A percentile compares a stretch with the other conserved stretches of the same genome.
Evolutionary conservation across 441 rosid species (phyloP).

Genomic region (Gossypium davidsonii): DNA sequence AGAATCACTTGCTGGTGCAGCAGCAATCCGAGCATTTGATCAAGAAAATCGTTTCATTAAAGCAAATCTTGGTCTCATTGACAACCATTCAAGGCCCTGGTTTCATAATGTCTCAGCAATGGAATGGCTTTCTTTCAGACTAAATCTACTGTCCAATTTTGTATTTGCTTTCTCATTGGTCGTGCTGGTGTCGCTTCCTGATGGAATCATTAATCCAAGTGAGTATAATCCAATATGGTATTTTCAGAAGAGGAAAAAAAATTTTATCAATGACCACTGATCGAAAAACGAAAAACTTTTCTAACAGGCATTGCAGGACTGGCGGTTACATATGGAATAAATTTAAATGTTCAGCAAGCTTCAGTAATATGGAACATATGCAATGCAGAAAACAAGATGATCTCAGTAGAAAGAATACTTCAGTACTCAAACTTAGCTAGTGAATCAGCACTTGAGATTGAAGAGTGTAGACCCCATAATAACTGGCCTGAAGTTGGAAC

Average conservation of each 20-base stretch:
- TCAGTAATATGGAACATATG: slow-evolving; percentile 88
- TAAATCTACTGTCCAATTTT: slow-evolving; percentile 80
- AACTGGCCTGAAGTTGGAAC: slow-evolving; percentile 88
- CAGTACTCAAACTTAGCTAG: slow-evolving; percentile 74
- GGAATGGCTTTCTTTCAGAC: slow-evolving; percentile 98
- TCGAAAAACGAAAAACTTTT: not conserved
- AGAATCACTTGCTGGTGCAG: slow-evolving; percentile 90
- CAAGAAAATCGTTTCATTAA: slow-evolving; percentile 62
- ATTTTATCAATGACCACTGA: not conserved
- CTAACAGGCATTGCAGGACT: slow-evolving; percentile 86
- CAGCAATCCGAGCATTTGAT: slow-evolving; percentile 86
- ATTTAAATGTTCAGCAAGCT: slow-evolving; percentile 86
- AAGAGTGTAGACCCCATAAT: slow-evolving; percentile 51
- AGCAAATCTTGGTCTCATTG: slow-evolving; percentile 64
- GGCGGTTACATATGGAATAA: slow-evolving; percentile 91
- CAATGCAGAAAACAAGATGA: slow-evolving; percentile 92
- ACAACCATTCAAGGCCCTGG: slow-evolving; percentile 90
- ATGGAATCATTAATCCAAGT: slow-evolving; percentile 96
- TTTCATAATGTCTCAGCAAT: slow-evolving; percentile 84
- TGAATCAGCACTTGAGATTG: slow-evolving; percentile 69
- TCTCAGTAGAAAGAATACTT: slow-evolving; percentile 91
- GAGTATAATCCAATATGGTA: slow-evolving; percentile 25
- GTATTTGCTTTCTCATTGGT: slow-evolving; percentile 91
- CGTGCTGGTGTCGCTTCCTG: slow-evolving; percentile 84
- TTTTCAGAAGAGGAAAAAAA: not conserved